Conservation (phyloP, 305 asterid genomes). For the Fraxinus ornus region DNA sequence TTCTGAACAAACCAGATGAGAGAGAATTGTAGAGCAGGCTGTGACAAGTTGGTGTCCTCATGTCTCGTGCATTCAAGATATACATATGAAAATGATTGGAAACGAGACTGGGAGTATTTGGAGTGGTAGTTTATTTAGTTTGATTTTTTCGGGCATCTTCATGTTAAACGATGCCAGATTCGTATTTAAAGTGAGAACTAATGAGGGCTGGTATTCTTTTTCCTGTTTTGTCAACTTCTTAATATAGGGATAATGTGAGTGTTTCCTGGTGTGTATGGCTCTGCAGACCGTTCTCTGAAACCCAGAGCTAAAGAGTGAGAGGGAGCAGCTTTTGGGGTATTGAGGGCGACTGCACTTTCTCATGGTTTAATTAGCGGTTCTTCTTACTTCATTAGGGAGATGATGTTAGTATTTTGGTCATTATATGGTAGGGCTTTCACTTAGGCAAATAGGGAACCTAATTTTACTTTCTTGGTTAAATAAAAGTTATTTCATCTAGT, state of each 20-base stretch:
- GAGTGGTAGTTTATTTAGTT: background rate
- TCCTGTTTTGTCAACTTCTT: background rate
- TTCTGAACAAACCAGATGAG: background rate
- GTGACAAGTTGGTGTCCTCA: background rate
- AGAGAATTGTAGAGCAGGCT: background rate
- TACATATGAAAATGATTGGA: background rate
- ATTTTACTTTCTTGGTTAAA: background rate
- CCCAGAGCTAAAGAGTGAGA: background rate
- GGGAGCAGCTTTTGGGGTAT: background rate
- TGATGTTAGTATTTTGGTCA: background rate
- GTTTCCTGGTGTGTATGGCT: background rate
- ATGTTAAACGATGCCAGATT: background rate
- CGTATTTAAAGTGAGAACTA: background rate
- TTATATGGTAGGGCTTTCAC: background rate
- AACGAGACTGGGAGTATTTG: background rate
- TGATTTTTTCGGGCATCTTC: background rate
- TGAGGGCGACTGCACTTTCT: background rate
- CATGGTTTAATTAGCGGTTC: background rate
- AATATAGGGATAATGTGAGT: background rate
- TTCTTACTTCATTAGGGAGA: background rate
- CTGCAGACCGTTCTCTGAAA: background rate
- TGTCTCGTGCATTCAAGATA: background rate
- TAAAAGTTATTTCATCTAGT: background rate
- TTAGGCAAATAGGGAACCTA: background rate
- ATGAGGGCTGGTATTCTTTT: background rate